Base-by-base conservation (phyloP, 2,329 filamentous ascomycete genomes). In the Pseudopithomyces chartarum region DNA sequence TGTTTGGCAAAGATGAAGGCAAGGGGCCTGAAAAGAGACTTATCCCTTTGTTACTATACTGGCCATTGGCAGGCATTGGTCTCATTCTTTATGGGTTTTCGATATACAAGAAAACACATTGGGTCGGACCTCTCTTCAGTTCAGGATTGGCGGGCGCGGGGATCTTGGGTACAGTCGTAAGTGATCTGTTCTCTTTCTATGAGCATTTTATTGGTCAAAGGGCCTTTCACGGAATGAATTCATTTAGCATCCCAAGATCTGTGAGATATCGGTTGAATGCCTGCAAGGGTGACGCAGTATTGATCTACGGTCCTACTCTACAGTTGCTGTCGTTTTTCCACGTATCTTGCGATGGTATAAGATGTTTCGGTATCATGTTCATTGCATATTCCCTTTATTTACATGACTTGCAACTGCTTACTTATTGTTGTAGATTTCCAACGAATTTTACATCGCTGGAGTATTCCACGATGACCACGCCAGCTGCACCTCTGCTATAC, bases 51-150 rank as follows among this genome's bases (percentile, higher is more conserved):
- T 48, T 58, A 3, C 55, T 50, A 15, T 36, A 49, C 29, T 52
- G 52, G 39, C 60, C 60, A 11, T 15, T 58, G 8, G 38, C 86
- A 64, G 73, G 8, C 39, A 61, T 8, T 3, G 61, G 59, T 3
- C 19, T 64, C 6, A 34, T 61, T 15, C 7, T 56, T 32, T 64
- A 61, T 52, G 63, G 56, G 8, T 64, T 56, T 53, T 39, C 22
- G 6, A 54, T 53, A 7, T 29, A 58, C 20, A 19, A 54, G 3
- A 38, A 23, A 5, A 19, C 48, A 23, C 55, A 56, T 39, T 63
- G 58, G 58, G 52, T 52, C 15, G 47, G 76, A 1, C 81, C 82
- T 2, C 75, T 82, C 58, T 55, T 84, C 2, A 83, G 81, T 1
- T 81, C 78, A 0, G 65, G 66, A 3, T 54, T 83, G 0, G 74